These are phyloP conservation scores for Aechmea fasciata DNA, from an alignment of 176 grass and related monocot species.

Conservation along the genomic window DNA sequence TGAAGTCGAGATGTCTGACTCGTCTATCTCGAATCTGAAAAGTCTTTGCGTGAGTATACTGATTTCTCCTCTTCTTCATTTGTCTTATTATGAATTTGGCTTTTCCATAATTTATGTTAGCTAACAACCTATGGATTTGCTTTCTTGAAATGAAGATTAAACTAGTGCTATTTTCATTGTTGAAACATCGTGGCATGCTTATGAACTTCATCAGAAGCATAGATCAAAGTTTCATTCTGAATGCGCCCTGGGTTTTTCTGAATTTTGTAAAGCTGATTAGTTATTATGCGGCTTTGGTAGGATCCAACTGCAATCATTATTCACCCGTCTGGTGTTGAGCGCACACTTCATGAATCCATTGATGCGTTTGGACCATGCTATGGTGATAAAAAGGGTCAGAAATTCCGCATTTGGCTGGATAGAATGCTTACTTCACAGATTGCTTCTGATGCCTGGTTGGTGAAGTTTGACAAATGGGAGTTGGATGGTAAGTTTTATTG, in stretches of 20 bases:
- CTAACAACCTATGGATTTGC: not conserved
- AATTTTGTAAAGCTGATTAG: conserved; percentile 7
- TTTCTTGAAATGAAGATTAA: not conserved
- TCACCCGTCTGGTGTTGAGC: conserved; percentile 64
- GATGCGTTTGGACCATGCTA: conserved; percentile 40
- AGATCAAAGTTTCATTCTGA: not conserved
- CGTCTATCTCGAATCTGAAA: conserved; percentile 46
- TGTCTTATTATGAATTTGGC: not conserved
- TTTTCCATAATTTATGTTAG: conserved; percentile 1
- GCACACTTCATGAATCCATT: conserved; percentile 46
- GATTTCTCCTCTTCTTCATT: conserved; percentile 4
- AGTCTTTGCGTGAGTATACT: conserved; percentile 50
- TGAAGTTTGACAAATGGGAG: conserved; percentile 86
- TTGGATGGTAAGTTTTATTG: conserved; percentile 42
- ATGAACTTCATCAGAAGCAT: not conserved
- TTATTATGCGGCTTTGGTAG: conserved; percentile 26
- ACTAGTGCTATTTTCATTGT: not conserved
- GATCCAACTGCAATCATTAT: conserved; percentile 48
- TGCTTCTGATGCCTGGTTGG: conserved; percentile 51
- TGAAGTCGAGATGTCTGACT: conserved; percentile 46
- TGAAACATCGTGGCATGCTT: not conserved
- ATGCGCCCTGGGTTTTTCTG: not conserved
- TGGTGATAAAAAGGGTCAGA: conserved; percentile 53
- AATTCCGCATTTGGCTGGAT: conserved; percentile 70
- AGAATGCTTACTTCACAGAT: conserved; percentile 52